A percentile compares a stretch with the other conserved stretches of the same genome.
phyloP scores from a whole-genome alignment of 192 early-diverging fungal species.

The Mortierella hygrophila region DNA sequence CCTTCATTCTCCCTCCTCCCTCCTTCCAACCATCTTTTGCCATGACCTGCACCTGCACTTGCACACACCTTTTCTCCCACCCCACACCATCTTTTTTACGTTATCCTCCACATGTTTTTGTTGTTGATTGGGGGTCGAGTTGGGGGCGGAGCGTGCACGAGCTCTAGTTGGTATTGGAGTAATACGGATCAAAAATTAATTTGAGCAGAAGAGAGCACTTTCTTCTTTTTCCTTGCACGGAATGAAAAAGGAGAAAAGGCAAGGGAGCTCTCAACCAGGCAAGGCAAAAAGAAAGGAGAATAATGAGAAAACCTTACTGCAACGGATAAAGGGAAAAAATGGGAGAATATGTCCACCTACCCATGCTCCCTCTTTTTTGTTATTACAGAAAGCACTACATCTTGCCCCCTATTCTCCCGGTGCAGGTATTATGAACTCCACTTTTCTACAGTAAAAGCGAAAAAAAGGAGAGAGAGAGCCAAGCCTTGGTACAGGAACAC shows the following conservation, averaged over 20 bases:
- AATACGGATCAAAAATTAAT: neutral
- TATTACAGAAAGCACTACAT: no score
- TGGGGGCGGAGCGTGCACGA: neutral
- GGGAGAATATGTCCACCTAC: no score
- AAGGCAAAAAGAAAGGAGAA: neutral
- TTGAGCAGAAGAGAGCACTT: constrained; percentile 4
- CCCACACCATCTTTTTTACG: neutral
- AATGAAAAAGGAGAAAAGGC: neutral
- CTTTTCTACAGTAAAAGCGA: neutral
- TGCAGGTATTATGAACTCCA: neutral
- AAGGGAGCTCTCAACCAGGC: constrained; percentile 19
- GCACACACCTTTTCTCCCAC: neutral
- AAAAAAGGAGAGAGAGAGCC: neutral
- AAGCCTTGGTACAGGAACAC: neutral
- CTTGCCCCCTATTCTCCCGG: no score
- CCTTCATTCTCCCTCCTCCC: neutral
- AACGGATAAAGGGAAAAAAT: no score
- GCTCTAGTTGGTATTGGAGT: neutral
- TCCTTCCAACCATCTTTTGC: neutral
- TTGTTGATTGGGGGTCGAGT: neutral
- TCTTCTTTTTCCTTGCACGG: neutral
- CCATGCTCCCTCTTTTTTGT: no score
- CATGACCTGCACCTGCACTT: neutral
- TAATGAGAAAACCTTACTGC: neutral
- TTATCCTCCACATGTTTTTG: neutral